Evolutionary conservation across 345 rosid genomes (phyloP).

Genomic region (Theobroma cacao): DNA sequence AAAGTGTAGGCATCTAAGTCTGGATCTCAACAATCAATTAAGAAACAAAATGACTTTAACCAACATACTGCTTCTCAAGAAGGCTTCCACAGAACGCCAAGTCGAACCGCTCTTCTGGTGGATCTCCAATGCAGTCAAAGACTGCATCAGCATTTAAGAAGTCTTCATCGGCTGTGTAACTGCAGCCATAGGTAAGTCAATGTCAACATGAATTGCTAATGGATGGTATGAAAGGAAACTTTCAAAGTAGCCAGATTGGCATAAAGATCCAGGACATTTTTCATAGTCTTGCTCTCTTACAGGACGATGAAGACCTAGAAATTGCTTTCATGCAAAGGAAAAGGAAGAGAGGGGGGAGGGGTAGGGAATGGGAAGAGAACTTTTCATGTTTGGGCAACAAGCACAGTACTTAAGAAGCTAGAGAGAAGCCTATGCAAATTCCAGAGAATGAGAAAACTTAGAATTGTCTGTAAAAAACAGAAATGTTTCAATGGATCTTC

Average conservation of each 20-base stretch:
- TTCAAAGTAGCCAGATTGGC: too few relatives aligned
- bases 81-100: constrained; percentile 71
- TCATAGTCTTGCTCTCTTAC: background rate
- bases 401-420: background rate
- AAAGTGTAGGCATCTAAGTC: too few relatives aligned
- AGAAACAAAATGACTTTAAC: too few relatives aligned
- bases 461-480: background rate
- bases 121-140: constrained; percentile 88
- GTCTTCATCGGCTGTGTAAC: constrained; percentile 88
- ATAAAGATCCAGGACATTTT: too few relatives aligned
- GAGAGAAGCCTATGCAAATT: background rate
- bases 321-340: background rate
- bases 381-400: background rate
- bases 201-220: background rate
- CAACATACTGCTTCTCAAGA: constrained; percentile 74
- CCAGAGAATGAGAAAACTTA: background rate
- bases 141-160: constrained; percentile 80
- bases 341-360: background rate
- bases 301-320: background rate
- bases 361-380: background rate
- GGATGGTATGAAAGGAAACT: background rate
- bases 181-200: constrained; percentile 25
- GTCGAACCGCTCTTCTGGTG: constrained; percentile 81
- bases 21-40: too few relatives aligned
- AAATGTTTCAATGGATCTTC: too few relatives aligned